Conservation (phyloP, 225 moss, liverwort and hornwort species). For the Marchantia paleacea region DNA sequence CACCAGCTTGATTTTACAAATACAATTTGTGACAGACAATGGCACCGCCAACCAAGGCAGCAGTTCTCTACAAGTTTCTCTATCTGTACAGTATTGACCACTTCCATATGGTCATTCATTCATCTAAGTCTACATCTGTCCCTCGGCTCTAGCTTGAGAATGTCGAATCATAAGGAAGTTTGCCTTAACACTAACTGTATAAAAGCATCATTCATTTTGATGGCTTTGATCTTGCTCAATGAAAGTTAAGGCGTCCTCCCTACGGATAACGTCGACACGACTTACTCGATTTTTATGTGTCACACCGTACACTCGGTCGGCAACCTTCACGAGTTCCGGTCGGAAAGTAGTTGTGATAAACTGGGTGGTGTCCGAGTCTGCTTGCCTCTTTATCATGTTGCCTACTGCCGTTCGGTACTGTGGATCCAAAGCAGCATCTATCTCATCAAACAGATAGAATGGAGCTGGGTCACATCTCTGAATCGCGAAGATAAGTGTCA, state of each 20-base stretch:
- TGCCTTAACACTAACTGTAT: conserved; percentile 2
- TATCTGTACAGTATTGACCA: conserved; percentile 20
- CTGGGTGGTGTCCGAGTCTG: conserved; percentile 76
- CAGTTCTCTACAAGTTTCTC: background rate
- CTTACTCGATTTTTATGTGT: conserved; percentile 89
- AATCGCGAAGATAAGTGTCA: conserved; percentile 66
- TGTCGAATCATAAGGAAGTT: background rate
- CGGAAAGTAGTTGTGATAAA: conserved; percentile 91
- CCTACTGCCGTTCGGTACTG: conserved; percentile 62
- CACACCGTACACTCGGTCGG: conserved; percentile 80
- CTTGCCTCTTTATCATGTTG: conserved; percentile 92
- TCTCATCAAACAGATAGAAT: conserved; percentile 77
- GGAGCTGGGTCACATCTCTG: conserved; percentile 71
- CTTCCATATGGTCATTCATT: conserved; percentile 6
- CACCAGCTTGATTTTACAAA: conserved; percentile 10
- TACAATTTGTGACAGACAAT: conserved; percentile 8
- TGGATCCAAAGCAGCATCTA: conserved; percentile 78
- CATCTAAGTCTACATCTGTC: background rate
- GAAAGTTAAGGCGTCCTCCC: conserved; percentile 70
- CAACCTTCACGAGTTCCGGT: conserved; percentile 89
- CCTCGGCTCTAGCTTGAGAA: background rate
- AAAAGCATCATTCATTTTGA: conserved; percentile 43
- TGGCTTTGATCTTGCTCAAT: conserved; percentile 87
- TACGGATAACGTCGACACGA: conserved; percentile 70
- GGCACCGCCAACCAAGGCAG: background rate